Conservation (phyloP, 768 basidiomycete species). For the Rubroboletus pulcherrimus region DNA sequence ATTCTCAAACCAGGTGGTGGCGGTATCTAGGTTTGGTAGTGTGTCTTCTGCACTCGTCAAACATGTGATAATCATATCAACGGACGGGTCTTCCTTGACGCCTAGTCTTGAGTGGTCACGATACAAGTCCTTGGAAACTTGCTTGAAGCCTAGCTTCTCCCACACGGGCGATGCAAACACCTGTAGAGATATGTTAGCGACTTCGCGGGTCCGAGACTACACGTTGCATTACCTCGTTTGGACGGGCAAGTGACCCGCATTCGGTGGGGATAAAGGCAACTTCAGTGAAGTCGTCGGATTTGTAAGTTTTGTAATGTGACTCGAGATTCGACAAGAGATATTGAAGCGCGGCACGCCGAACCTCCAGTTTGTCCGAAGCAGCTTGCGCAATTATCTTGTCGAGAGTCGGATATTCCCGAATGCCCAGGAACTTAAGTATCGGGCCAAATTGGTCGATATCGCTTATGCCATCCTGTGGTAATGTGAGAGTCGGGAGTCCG, state of each 20-base stretch:
- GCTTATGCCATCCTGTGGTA: neutral
- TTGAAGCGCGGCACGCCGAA: conserved; percentile 3
- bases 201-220: neutral
- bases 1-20: conserved; percentile 7
- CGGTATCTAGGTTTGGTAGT: neutral
- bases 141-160: conserved; percentile 10
- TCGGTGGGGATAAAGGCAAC: conserved; percentile 16
- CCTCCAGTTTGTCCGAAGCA: neutral
- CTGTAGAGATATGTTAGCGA: neutral
- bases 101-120: conserved; percentile 13
- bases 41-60: neutral
- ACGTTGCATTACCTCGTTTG: conserved; percentile 7
- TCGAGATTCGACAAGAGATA: conserved; percentile 12
- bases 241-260: neutral
- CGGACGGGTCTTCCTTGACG: conserved; percentile 4
- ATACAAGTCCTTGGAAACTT: neutral
- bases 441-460: neutral
- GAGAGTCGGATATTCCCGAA: conserved; percentile 1
- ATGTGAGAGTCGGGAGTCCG: conserved; percentile 68
- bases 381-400: conserved; percentile 4
- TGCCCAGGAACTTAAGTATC: neutral
- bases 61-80: neutral
- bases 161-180: conserved; percentile 7
- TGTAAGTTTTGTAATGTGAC: conserved; percentile 9
- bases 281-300: conserved; percentile 5